Base-by-base conservation (phyloP, 495 filamentous ascomycete genomes). In the Aspergillus saccharolyticus region DNA sequence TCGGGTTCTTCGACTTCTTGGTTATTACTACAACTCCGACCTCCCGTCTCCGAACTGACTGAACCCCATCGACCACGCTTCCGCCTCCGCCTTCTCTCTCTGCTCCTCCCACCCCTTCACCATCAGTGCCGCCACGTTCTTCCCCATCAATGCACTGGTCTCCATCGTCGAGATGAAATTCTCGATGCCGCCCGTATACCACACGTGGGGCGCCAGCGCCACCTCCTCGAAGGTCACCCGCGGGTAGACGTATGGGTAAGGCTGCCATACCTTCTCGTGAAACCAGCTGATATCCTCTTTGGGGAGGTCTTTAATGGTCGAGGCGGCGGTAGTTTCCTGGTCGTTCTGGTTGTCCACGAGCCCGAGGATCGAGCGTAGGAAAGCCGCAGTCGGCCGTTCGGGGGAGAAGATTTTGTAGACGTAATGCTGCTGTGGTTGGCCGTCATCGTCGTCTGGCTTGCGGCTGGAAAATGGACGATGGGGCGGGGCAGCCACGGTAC, bases 161-260 rank as follows among this genome's bases (percentile, higher is more conserved):
- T 99, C 94, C 94, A 99, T 99, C 0, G 94, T 96, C 15, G 85
- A 90, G 57, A 97, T 96, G 64, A 98, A 97, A 61, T 85, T 87
- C 74, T 98, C 94, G 52, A 97, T 96, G 0, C 89, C 93, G 44
- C 88, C 85, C 0, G 94, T 97, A 67, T 98, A 97, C 81, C 89
- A 97, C 14, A 97, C 66, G 53, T 67, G 61, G 9, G 70, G 68
- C 6, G 74, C 86, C 1, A 97, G 68, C 55, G 84, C 76, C 0
- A 85, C 80, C 43, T 95, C 88, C 58, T 96, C 92, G 59, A 97
- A 99, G 0, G 88, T 96, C 6, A 89, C 83, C 0, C 94, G 79
- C 0, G 94, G 95, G 42, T 83, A 83, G 25, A 90, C 75, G 59
- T 89, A 87, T 0, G 94, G 94, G 61, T 97, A 99, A 1, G 87